phyloP scores from a whole-genome alignment of 495 filamentous ascomycete species.

The Zalerion maritima region DNA sequence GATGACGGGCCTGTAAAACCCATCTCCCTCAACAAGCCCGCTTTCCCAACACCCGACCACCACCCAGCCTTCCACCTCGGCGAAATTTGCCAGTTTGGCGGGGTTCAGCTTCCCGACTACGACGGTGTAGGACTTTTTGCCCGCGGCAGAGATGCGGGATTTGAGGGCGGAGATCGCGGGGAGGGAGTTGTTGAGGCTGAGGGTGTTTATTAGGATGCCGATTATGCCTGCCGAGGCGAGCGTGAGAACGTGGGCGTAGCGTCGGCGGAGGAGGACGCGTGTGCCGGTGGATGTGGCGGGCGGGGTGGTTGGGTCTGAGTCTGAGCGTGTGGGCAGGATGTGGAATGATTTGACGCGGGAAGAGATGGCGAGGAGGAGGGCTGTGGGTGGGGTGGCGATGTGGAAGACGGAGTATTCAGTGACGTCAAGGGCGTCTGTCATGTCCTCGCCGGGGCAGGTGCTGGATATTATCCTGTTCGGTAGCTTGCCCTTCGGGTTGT shows the following conservation, averaged over 20 bases:
- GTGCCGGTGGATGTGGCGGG: conserved; percentile 17
- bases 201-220: conserved; percentile 88
- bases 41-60: conserved; percentile 98
- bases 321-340: conserved; percentile 49
- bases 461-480: conserved; percentile 56
- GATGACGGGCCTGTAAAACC: conserved; percentile 69
- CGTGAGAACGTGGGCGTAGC: conserved; percentile 75
- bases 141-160: conserved; percentile 51
- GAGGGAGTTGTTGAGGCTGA: conserved; percentile 82
- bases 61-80: conserved; percentile 89
- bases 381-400: conserved; percentile 69
- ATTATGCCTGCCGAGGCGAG: conserved; percentile 70
- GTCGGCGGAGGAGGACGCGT: conserved; percentile 50
- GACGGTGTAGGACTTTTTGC: conserved; percentile 89
- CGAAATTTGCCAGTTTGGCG: conserved; percentile 91
- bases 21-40: conserved; percentile 64
- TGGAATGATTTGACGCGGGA: conserved; percentile 65
- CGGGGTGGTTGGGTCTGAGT: conserved; percentile 23
- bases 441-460: conserved; percentile 3
- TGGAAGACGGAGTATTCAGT: conserved; percentile 73
- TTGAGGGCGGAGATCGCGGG: conserved; percentile 60
- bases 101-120: conserved; percentile 95
- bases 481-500: conserved; percentile 63
- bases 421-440: conserved; percentile 28
- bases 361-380: conserved; percentile 73